These are phyloP conservation scores for Apophysomyces ossiformis DNA, from an alignment of 371 early-diverging fungal species.

Conservation along the genomic window DNA sequence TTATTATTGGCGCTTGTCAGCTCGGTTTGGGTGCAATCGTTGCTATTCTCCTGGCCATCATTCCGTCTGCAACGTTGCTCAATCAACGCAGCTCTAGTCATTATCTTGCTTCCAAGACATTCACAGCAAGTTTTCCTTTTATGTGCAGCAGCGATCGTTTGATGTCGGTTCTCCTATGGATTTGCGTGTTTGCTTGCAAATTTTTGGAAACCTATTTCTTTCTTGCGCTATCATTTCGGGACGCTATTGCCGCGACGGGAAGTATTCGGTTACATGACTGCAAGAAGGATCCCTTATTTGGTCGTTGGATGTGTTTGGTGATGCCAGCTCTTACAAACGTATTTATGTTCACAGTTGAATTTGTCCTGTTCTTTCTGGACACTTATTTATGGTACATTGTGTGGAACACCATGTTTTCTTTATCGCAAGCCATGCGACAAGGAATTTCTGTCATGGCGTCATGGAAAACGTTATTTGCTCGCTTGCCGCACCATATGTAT, in stretches of 20 bases:
- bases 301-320: constrained; percentile 58
- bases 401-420: constrained; percentile 82
- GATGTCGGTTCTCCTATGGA: constrained; percentile 78
- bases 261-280: constrained; percentile 60
- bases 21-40: constrained; percentile 69
- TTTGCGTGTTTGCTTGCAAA: constrained; percentile 77
- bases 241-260: constrained; percentile 70
- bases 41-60: constrained; percentile 63
- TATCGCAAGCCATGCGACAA: constrained; percentile 76
- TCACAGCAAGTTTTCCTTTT: constrained; percentile 79
- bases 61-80: constrained; percentile 72
- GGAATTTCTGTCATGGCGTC: constrained; percentile 88
- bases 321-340: constrained; percentile 72
- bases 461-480: constrained; percentile 81
- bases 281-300: constrained; percentile 49
- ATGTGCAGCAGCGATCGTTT: constrained; percentile 68
- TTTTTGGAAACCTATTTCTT: constrained; percentile 85
- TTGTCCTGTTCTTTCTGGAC: constrained; percentile 85
- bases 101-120: constrained; percentile 70
- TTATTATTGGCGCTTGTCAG: constrained; percentile 66
- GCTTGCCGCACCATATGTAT: constrained; percentile 80
- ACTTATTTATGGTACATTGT: constrained; percentile 93
- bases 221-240: constrained; percentile 79
- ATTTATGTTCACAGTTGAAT: constrained; percentile 75
- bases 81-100: constrained; percentile 34